A percentile compares a stretch with the other conserved stretches of the same genome.
These are phyloP conservation scores for Ambrosia artemisiifolia DNA, from an alignment of 129 eudicot species.

Conservation along the genomic window DNA sequence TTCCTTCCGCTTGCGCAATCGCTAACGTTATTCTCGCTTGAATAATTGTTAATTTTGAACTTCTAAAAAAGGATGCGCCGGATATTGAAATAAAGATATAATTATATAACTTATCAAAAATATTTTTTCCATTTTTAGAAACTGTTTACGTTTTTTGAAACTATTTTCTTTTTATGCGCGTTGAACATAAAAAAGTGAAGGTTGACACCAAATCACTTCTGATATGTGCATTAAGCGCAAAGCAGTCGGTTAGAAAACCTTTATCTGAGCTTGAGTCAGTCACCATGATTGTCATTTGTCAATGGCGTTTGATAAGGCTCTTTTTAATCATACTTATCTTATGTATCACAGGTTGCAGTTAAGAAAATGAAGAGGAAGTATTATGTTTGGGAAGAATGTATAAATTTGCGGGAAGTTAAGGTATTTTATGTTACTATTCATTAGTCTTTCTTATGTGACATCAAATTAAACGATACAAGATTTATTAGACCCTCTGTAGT, in stretches of 20 bases:
- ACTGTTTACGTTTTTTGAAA: not conserved
- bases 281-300: not conserved
- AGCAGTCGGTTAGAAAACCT: too few relatives aligned
- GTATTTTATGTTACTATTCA: conserved; percentile 31
- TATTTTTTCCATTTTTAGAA: not conserved
- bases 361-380: conserved; percentile 94
- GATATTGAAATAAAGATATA: not conserved
- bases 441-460: conserved; percentile 1
- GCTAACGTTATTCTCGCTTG: conserved; percentile 1
- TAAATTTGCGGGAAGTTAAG: conserved; percentile 91
- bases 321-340: not conserved
- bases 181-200: not conserved
- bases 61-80: not conserved
- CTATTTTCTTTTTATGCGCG: not conserved
- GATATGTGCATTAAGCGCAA: too few relatives aligned
- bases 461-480: too few relatives aligned
- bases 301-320: not conserved
- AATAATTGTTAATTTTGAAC: not conserved
- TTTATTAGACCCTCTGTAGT: too few relatives aligned
- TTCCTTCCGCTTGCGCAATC: conserved; percentile 11
- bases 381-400: conserved; percentile 86
- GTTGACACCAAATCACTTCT: not conserved
- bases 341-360: conserved; percentile 75
- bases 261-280: too few relatives aligned
- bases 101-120: not conserved